These are phyloP conservation scores for Iberis amara DNA, from an alignment of 441 rosid genomes.

Conservation along the genomic window DNA sequence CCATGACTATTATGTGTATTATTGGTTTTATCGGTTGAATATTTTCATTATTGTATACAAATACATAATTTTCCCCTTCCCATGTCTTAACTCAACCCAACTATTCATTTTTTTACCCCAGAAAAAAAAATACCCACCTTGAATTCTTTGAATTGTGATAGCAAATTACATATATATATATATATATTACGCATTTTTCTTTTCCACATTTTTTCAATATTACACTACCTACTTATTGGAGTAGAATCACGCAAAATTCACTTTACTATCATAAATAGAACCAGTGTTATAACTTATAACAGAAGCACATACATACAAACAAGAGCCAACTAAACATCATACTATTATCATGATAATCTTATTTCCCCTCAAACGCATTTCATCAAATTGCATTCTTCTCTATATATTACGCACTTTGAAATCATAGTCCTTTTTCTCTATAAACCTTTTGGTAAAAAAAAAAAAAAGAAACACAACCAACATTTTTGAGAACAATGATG, in stretches of 20 bases:
- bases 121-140: too few species aligned
- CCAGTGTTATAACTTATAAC: constrained; percentile 18
- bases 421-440: background rate
- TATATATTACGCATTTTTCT: background rate
- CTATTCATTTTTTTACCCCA: too few species aligned
- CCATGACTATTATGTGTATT: too few species aligned
- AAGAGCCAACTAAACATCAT: constrained; percentile 31
- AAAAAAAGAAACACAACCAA: too few species aligned
- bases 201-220: background rate
- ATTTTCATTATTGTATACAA: too few species aligned
- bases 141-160: too few species aligned
- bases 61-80: too few species aligned
- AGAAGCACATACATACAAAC: constrained; percentile 21
- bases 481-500: constrained; percentile 32
- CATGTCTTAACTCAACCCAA: too few species aligned
- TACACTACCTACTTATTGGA: constrained; percentile 9
- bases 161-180: background rate
- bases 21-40: too few species aligned
- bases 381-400: constrained; percentile 22
- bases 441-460: background rate
- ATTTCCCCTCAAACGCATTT: constrained; percentile 23
- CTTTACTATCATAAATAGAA: constrained; percentile 15
- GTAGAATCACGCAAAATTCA: constrained; percentile 29
- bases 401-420: constrained; percentile 10
- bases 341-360: constrained; percentile 18